Evolutionary conservation across 805 yeast genomes (phyloP).

Genomic region (Wickerhamiella lipophila): DNA sequence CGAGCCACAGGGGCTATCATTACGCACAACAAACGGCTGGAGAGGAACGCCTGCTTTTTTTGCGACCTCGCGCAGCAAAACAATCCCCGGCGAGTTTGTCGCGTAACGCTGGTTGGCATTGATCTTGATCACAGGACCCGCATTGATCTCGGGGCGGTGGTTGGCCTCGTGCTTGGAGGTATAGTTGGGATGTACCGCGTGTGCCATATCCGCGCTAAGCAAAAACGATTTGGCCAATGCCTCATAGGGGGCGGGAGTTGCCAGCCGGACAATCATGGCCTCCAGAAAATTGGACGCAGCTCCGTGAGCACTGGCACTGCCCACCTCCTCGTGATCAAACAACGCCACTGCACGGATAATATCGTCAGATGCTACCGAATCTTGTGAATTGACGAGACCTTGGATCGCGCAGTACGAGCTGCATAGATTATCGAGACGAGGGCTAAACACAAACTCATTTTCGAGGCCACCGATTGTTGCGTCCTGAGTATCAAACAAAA

Average conservation of each 20-base stretch:
- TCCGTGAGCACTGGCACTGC: constrained; percentile 90
- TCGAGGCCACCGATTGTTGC: constrained; percentile 78
- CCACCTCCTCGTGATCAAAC: constrained; percentile 94
- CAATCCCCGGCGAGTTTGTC: constrained; percentile 83
- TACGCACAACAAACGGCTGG: constrained; percentile 85
- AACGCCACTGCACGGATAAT: constrained; percentile 58
- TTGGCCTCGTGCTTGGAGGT: constrained; percentile 56
- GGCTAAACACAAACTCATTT: constrained; percentile 83
- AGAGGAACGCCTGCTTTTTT: constrained; percentile 58
- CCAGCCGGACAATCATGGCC: constrained; percentile 57
- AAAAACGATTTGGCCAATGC: constrained; percentile 55
- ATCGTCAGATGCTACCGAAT: constrained; percentile 29
- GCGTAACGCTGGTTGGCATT: constrained; percentile 94
- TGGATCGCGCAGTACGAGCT: constrained; percentile 71
- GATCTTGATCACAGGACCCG: constrained; percentile 85
- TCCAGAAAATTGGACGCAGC: constrained; percentile 89
- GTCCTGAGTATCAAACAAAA: constrained; percentile 73
- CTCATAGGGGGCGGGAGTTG: constrained; percentile 30
- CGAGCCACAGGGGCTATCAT: constrained; percentile 89
- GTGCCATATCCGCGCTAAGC: constrained; percentile 91
- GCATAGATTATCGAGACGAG: constrained; percentile 81
- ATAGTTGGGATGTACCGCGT: constrained; percentile 93
- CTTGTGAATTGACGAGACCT: constrained; percentile 49
- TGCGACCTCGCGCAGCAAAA: constrained; percentile 61
- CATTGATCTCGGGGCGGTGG: constrained; percentile 71